Conservation (phyloP, 352 stramenopile genomes). For the Phytophthora parvispora region DNA sequence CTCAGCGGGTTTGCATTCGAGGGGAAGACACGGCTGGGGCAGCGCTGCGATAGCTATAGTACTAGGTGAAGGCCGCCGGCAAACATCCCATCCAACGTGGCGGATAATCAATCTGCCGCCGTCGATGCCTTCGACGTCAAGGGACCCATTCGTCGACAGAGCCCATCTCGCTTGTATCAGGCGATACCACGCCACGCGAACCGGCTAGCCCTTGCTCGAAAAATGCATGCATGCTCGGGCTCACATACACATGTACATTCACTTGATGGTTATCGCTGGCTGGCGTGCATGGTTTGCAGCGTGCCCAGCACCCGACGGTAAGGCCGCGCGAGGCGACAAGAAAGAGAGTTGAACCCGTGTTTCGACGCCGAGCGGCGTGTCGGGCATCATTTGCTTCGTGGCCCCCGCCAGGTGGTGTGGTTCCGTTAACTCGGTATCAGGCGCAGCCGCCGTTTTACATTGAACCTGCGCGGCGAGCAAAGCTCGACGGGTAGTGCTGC, state of each 20-base stretch:
- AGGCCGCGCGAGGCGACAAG: constrained; percentile 9
- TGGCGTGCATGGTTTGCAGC: background rate
- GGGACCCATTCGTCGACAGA: constrained; percentile 32
- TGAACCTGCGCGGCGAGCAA: background rate
- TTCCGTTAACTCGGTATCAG: constrained; percentile 6
- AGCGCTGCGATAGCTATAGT: background rate
- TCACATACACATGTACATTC: no score
- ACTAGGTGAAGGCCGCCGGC: background rate
- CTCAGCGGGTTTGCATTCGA: no score
- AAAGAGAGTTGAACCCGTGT: constrained; percentile 18
- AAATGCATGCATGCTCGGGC: background rate
- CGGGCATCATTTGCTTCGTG: constrained; percentile 31
- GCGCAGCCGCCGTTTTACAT: background rate
- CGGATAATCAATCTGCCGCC: background rate
- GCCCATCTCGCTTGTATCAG: constrained; percentile 23
- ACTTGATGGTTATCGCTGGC: background rate
- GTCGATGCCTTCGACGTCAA: constrained; percentile 7
- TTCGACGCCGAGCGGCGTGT: constrained; percentile 9
- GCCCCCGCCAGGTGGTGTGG: no score
- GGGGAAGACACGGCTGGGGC: no score
- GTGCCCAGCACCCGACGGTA: constrained; percentile 15
- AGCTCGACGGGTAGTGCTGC: constrained; percentile 8
- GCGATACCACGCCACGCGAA: constrained; percentile 5
- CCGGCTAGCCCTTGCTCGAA: constrained; percentile 14
- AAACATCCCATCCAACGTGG: background rate